phyloP scores from a whole-genome alignment of 768 basidiomycete species.

The Pleurotus citrinopileatus region DNA sequence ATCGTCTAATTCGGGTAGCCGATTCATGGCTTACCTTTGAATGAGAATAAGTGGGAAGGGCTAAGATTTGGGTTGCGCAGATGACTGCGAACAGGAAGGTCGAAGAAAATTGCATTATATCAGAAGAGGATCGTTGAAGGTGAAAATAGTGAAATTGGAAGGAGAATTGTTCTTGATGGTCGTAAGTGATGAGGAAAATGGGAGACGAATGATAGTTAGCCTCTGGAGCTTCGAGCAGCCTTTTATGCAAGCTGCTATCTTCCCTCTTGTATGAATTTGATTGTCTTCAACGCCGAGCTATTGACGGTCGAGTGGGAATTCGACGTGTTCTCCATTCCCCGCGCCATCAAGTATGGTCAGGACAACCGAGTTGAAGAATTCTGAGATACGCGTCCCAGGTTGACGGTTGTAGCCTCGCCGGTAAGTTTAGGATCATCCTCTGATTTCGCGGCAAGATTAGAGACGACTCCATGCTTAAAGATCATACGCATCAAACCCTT shows the following conservation, averaged over 20 bases:
- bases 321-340: too few relatives aligned
- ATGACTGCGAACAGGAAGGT: not conserved
- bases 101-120: not conserved
- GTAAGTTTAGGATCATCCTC: too few relatives aligned
- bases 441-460: too few relatives aligned
- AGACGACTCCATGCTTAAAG: slow-evolving; percentile 21
- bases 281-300: too few relatives aligned
- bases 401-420: too few relatives aligned
- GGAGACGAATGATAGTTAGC: not conserved
- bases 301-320: too few relatives aligned
- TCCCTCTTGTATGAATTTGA: too few relatives aligned
- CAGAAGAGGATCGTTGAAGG: not conserved
- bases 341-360: too few relatives aligned
- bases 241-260: too few relatives aligned
- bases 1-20: too few relatives aligned
- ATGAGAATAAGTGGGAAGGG: not conserved
- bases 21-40: not conserved
- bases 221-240: not conserved
- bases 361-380: too few relatives aligned
- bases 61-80: not conserved
- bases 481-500: slow-evolving; percentile 20
- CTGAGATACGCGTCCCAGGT: too few relatives aligned
- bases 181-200: not conserved
- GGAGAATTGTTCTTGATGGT: not conserved
- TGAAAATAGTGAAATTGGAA: not conserved